Conservation (phyloP, 257 asterid species). For the Apocynum venetum region DNA sequence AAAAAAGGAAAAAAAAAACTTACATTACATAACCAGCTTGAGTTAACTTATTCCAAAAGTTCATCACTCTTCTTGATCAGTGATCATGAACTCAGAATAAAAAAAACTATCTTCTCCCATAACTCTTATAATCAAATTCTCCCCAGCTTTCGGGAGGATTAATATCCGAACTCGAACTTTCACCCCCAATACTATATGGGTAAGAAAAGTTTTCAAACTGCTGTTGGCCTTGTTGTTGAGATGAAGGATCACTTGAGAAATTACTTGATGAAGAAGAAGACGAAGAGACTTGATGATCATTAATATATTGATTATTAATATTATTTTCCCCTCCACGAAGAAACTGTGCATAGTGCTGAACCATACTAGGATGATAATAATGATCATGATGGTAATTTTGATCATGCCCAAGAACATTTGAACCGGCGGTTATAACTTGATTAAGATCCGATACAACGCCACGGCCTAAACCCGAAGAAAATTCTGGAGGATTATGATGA, state of each 20-base stretch:
- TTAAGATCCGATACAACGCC: no score
- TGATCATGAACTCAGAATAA: background rate
- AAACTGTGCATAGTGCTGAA: conserved; percentile 31
- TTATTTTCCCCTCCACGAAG: conserved; percentile 13
- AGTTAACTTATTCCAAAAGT: background rate
- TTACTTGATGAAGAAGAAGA: conserved; percentile 25
- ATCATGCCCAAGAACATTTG: no score
- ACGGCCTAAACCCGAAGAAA: no score
- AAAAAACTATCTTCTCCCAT: conserved; percentile 26
- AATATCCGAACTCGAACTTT: conserved; percentile 20
- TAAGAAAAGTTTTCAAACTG: conserved; percentile 32
- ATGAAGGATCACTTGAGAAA: conserved; percentile 9
- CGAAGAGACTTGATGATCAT: conserved; percentile 20
- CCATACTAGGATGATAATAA: conserved; percentile 16
- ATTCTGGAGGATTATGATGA: no score
- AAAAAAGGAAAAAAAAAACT: conserved; percentile 1
- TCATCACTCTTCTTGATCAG: conserved; percentile 7
- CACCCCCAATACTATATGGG: conserved; percentile 22
- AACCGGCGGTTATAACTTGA: no score
- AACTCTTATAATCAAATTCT: conserved; percentile 22
- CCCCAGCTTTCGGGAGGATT: conserved; percentile 31
- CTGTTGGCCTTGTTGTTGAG: conserved; percentile 18
- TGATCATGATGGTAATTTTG: background rate
- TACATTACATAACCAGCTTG: conserved; percentile 4
- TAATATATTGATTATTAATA: conserved; percentile 7